Percentiles rank a stretch among this genome's conserved stretches.
Conservation (phyloP, 2,329 filamentous ascomycete genomes). For the Botrytis aclada region DNA sequence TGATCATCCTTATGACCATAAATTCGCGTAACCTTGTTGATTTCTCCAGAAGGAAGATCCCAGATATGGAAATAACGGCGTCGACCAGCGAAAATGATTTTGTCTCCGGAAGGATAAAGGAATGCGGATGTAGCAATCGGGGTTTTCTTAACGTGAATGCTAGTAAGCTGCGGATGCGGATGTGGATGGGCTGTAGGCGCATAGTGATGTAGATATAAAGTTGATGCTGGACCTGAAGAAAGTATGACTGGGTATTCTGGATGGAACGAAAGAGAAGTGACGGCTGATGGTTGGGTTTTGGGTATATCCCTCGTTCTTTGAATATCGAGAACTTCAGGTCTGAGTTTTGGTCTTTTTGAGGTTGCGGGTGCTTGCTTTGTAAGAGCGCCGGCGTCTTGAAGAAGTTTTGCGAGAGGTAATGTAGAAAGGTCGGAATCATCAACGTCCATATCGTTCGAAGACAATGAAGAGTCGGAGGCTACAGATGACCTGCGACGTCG, state of each 20-base stretch:
- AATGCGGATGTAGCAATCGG: conserved; percentile 85
- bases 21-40: conserved; percentile 78
- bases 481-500: conserved; percentile 51
- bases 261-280: conserved; percentile 86
- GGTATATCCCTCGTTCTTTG: conserved; percentile 84
- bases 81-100: conserved; percentile 84
- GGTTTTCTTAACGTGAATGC: conserved; percentile 78
- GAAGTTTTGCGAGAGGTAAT: conserved; percentile 74
- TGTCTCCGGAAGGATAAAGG: conserved; percentile 66
- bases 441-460: conserved; percentile 48
- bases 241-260: conserved; percentile 83
- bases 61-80: conserved; percentile 92
- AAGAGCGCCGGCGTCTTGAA: conserved; percentile 71
- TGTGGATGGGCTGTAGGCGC: conserved; percentile 69
- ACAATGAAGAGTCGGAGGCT: conserved; percentile 40
- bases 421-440: conserved; percentile 60
- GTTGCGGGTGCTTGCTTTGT: conserved; percentile 46
- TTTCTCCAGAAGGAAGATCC: conserved; percentile 76
- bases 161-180: conserved; percentile 86
- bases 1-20: conserved; percentile 78
- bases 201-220: conserved; percentile 86
- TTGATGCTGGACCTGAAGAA: conserved; percentile 81
- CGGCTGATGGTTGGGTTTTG: conserved; percentile 71
- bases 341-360: conserved; percentile 66
- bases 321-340: conserved; percentile 86